Evolutionary conservation across 768 basidiomycete genomes (phyloP).

Genomic region (Collybia sordida): DNA sequence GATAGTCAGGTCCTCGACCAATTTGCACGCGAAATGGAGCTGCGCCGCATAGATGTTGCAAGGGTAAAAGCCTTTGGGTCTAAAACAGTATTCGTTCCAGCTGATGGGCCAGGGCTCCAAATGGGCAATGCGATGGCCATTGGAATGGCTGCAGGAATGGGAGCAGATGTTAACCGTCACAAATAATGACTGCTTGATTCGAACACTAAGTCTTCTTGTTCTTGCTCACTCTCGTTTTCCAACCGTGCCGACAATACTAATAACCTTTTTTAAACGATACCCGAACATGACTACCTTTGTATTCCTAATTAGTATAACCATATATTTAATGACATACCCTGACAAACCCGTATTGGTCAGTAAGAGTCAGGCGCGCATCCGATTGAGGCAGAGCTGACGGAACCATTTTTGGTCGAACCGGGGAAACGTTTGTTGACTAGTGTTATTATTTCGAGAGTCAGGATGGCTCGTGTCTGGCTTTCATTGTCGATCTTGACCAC

Average conservation of each 20-base stretch:
- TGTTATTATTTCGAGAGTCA: conserved; percentile 21
- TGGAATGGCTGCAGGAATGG: conserved; percentile 73
- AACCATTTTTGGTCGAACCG: not conserved
- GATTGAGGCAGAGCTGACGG: no score
- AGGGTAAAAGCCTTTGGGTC: conserved; percentile 66
- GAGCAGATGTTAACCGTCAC: conserved; percentile 30
- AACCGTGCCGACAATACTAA: no score
- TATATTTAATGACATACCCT: no score
- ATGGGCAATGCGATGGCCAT: conserved; percentile 62
- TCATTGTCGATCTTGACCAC: conserved; percentile 25
- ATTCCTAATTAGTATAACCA: no score
- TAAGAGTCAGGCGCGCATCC: no score
- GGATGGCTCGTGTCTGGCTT: conserved; percentile 40
- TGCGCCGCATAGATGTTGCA: conserved; percentile 63
- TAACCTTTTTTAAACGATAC: no score
- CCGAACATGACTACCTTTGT: no score
- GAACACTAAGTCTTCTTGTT: not conserved
- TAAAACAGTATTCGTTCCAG: conserved; percentile 70
- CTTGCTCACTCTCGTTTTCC: not conserved
- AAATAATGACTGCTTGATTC: not conserved
- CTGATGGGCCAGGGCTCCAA: conserved; percentile 54
- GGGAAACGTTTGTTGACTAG: conserved; percentile 17
- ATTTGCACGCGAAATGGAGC: conserved; percentile 78
- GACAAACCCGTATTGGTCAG: no score
- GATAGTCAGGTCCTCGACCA: conserved; percentile 59